These are phyloP conservation scores for Aeminium ludgeri DNA, from an alignment of 495 filamentous ascomycete genomes.

Conservation along the genomic window DNA sequence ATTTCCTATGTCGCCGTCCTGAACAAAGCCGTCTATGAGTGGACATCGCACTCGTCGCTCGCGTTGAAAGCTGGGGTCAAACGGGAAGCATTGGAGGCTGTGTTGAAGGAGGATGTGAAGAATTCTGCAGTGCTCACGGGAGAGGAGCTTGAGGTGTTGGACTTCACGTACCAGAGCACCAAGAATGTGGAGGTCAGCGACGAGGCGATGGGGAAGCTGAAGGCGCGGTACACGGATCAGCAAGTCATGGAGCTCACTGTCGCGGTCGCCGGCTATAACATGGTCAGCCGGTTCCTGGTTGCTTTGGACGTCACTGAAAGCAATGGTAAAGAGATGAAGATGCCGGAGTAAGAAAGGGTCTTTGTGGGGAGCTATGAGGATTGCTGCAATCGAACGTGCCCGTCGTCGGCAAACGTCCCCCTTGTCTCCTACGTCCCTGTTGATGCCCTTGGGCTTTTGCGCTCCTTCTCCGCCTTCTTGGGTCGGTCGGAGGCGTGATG, in stretches of 20 bases:
- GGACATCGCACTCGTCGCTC: conserved; percentile 21
- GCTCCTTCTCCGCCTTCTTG: too few species aligned
- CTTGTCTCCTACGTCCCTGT: too few species aligned
- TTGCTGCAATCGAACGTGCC: too few species aligned
- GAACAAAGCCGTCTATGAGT: conserved; percentile 24
- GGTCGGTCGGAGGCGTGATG: too few species aligned
- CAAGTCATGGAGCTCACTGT: conserved; percentile 40
- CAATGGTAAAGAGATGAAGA: conserved; percentile 24
- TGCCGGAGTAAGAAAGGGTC: conserved; percentile 6
- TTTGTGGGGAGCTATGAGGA: too few species aligned
- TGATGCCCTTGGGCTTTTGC: too few species aligned
- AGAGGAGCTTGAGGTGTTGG: conserved; percentile 19
- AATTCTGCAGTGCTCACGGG: conserved; percentile 7
- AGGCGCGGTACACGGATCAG: conserved; percentile 30
- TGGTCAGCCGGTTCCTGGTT: conserved; percentile 70
- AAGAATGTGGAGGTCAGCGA: conserved; percentile 19
- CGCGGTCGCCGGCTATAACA: conserved; percentile 71
- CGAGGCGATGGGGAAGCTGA: conserved; percentile 28
- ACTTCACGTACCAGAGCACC: conserved; percentile 24
- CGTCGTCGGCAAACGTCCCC: too few species aligned
- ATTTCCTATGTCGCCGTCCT: conserved; percentile 25
- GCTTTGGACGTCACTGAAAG: conserved; percentile 61
- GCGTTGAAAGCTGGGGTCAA: conserved; percentile 29
- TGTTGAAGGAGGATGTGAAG: conserved; percentile 17
- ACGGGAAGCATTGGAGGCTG: conserved; percentile 31